Evolutionary conservation across 177 flowering plant genomes (phyloP).

Genomic region (Telopea speciosissima): DNA sequence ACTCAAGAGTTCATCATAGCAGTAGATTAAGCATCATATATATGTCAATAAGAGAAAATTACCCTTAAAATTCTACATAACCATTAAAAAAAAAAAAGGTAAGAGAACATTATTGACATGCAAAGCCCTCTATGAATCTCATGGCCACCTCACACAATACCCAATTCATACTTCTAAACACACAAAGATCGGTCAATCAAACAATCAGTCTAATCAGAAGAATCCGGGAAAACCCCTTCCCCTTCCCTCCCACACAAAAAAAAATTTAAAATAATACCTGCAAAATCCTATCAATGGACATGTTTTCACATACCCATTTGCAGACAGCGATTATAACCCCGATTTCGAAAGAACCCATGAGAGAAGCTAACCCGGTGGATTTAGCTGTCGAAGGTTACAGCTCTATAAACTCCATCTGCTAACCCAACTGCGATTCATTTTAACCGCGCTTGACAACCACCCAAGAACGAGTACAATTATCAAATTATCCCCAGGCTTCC

Average conservation of each 20-base stretch:
- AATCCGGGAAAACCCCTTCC: too few relatives aligned
- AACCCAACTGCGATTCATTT: slow-evolving; percentile 74
- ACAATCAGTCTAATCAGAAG: background rate
- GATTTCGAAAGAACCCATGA: slow-evolving; percentile 76
- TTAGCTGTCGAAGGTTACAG: slow-evolving; percentile 88
- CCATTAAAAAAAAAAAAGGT: too few relatives aligned
- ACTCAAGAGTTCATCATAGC: background rate
- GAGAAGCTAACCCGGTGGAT: slow-evolving; percentile 75
- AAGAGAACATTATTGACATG: background rate
- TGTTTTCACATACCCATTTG: slow-evolving; percentile 48
- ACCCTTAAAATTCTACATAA: background rate
- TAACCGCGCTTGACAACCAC: slow-evolving; percentile 77
- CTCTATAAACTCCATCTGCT: slow-evolving; percentile 48
- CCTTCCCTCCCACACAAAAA: background rate
- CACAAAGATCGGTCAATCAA: slow-evolving; percentile 3
- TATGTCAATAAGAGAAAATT: background rate
- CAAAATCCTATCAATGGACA: slow-evolving; percentile 47
- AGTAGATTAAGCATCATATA: background rate
- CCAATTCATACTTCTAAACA: slow-evolving; percentile 5
- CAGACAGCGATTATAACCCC: slow-evolving; percentile 69
- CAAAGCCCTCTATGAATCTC: background rate
- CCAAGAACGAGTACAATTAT: slow-evolving; percentile 63
- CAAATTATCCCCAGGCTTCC: slow-evolving; percentile 25
- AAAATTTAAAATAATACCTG: slow-evolving; percentile 41
- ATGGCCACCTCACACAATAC: background rate